Conservation (phyloP, 768 basidiomycete species). For the Auricularia sp. region DNA sequence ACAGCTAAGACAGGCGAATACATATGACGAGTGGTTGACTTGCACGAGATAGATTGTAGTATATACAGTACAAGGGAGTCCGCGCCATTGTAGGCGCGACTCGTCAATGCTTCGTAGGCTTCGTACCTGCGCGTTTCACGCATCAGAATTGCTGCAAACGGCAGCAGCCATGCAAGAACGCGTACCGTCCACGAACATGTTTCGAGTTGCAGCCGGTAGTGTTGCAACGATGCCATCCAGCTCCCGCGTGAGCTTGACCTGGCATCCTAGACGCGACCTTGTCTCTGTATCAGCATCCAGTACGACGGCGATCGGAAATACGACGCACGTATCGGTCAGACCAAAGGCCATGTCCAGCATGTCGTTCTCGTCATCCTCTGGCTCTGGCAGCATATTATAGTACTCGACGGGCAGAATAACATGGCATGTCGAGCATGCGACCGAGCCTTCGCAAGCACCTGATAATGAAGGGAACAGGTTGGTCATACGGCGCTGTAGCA, state of each 20-base stretch:
- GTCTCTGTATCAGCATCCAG: not conserved
- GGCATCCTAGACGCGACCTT: conserved; percentile 40
- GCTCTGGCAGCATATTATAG: conserved; percentile 83
- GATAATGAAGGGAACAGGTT: not conserved
- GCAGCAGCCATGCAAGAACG: not conserved
- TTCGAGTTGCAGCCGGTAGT: conserved; percentile 84
- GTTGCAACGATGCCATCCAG: conserved; percentile 79
- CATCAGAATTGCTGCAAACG: not conserved
- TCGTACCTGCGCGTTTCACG: conserved; percentile 29
- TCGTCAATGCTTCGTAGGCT: conserved; percentile 36
- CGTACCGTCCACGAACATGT: conserved; percentile 92
- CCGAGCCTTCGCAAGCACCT: conserved; percentile 96
- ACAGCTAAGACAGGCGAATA: too few relatives aligned
- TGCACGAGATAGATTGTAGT: too few relatives aligned
- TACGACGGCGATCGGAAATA: not conserved
- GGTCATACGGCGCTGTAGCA: not conserved
- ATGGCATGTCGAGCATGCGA: conserved; percentile 97
- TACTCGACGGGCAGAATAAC: conserved; percentile 72
- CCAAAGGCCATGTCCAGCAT: conserved; percentile 99
- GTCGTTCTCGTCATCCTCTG: conserved; percentile 95
- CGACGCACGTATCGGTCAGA: conserved; percentile 74
- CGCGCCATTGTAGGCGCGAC: not conserved
- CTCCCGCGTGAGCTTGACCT: conserved; percentile 59
- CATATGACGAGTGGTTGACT: too few relatives aligned
- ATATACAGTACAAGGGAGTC: too few relatives aligned